phyloP scores from a whole-genome alignment of 2,329 filamentous ascomycete genomes.

The Fusarium caatingaense region DNA sequence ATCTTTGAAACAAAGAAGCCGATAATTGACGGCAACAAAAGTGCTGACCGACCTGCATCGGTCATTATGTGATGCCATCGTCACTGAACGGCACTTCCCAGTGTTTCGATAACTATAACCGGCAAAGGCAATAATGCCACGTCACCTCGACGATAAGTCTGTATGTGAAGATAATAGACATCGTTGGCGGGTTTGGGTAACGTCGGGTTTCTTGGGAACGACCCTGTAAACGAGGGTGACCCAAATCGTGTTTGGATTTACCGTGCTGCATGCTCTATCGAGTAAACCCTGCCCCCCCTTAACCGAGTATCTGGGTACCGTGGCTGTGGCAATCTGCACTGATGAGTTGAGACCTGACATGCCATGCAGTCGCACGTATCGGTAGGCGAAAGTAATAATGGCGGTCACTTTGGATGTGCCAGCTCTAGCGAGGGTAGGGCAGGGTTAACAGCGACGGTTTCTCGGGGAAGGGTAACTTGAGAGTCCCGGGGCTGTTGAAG shows the following conservation, averaged over 20 bases:
- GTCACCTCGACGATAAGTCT: slow-evolving; percentile 34
- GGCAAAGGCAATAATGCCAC: slow-evolving; percentile 37
- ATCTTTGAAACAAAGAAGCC: not conserved
- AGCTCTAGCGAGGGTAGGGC: slow-evolving; percentile 37
- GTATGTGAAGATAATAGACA: slow-evolving; percentile 7
- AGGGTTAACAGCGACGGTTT: slow-evolving; percentile 33
- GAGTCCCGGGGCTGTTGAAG: not conserved
- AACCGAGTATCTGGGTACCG: slow-evolving; percentile 45
- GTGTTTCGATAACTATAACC: slow-evolving; percentile 30
- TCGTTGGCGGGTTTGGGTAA: slow-evolving; percentile 17
- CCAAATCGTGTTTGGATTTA: slow-evolving; percentile 43
- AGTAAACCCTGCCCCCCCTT: slow-evolving; percentile 38
- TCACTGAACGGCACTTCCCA: slow-evolving; percentile 30
- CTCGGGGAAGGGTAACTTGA: slow-evolving; percentile 18
- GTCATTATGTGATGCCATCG: slow-evolving; percentile 24
- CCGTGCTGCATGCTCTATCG: slow-evolving; percentile 42
- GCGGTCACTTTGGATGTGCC: slow-evolving; percentile 35
- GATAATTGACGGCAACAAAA: not conserved
- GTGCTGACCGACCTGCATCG: not conserved
- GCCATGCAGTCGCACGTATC: slow-evolving; percentile 23
- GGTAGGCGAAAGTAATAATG: slow-evolving; percentile 25
- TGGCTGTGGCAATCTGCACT: slow-evolving; percentile 38
- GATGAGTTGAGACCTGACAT: slow-evolving; percentile 31
- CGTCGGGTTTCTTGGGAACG: slow-evolving; percentile 17
- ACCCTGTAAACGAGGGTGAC: slow-evolving; percentile 31